Evolutionary conservation across 352 stramenopile genomes (phyloP), one percentile per base, ranked within the genome.

Genomic region (Pythium rishiriense): DNA sequence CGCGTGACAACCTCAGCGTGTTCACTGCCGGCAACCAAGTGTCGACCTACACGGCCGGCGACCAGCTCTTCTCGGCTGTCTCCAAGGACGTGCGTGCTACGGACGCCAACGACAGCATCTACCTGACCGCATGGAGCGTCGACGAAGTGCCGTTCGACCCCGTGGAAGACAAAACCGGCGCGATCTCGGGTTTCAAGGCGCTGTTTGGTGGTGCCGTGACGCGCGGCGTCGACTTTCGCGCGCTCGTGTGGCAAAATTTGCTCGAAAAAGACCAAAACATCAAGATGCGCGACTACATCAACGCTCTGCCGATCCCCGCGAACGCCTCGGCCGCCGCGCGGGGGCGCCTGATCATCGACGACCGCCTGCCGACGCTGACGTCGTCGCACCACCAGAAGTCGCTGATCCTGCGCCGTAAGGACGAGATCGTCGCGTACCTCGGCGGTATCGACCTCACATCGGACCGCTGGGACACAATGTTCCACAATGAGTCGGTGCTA

Each of bases 161-260:
- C 1, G 35, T 73, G n/a, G 42, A 22, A n/a, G 63, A 78, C 17
- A 62, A 53, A 17, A 74, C 51, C 14, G 68, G 66, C 17, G 62
- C 70, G 2, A 63, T 62, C 28, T 78, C 78, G 1, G 74, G 72
- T 29, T 70, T 88, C 26, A 62, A 46, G 22, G 61, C 73, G 12
- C 31, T 86, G 15, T 67, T 78, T n/a, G n/a, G 67, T 6, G 62
- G 61, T 11, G 64, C 75, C 24, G 66, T 82, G 28, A 57, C 70
- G 8, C 73, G 73, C 17, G 73, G 78, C 9, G 69, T 75, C 9
- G 73, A 81, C 46, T 79, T 82, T 47, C 67, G 76, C 35, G 78
- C 81, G 57, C 74, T 91, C 53, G 68, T 87, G 21, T 91, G 78
- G 82, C 78, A 69, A 29, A 93, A 90, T 41, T 37, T 90, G 48